phyloP scores from a whole-genome alignment of 345 rosid genomes.

The Syzygium grande region DNA sequence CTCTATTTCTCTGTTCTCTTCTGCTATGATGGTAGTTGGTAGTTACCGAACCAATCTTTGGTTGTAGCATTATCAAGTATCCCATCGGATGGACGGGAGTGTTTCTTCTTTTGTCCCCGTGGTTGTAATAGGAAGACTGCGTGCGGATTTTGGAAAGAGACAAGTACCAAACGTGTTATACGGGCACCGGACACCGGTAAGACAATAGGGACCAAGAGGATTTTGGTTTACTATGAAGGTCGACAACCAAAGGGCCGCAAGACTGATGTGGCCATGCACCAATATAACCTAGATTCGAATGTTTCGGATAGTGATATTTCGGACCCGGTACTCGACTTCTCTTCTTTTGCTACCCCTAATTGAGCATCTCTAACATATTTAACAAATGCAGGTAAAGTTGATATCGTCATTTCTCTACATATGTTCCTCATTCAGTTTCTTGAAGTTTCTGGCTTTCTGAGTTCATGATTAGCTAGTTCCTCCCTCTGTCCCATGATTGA shows the following conservation, averaged over 20 bases:
- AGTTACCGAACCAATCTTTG: background rate
- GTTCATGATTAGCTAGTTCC: background rate
- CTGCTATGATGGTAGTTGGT: background rate
- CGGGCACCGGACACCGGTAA: background rate
- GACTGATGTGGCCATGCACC: background rate
- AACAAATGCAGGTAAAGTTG: background rate
- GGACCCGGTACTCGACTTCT: background rate
- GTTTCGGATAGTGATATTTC: background rate
- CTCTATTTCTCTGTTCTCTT: background rate
- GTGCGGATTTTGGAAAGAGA: background rate
- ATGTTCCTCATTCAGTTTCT: background rate
- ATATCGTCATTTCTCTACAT: background rate
- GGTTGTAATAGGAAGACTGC: background rate
- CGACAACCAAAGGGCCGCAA: background rate
- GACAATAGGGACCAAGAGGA: background rate
- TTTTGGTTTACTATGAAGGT: background rate
- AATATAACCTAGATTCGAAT: background rate
- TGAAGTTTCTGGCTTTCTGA: background rate
- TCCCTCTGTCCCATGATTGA: background rate
- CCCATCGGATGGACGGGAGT: background rate
- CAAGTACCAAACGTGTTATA: background rate
- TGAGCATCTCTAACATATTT: background rate
- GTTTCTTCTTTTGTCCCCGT: background rate
- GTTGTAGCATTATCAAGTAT: background rate
- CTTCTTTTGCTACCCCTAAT: background rate